Conservation (phyloP, 768 basidiomycete genomes). For the Crassisporium funariophilum region DNA sequence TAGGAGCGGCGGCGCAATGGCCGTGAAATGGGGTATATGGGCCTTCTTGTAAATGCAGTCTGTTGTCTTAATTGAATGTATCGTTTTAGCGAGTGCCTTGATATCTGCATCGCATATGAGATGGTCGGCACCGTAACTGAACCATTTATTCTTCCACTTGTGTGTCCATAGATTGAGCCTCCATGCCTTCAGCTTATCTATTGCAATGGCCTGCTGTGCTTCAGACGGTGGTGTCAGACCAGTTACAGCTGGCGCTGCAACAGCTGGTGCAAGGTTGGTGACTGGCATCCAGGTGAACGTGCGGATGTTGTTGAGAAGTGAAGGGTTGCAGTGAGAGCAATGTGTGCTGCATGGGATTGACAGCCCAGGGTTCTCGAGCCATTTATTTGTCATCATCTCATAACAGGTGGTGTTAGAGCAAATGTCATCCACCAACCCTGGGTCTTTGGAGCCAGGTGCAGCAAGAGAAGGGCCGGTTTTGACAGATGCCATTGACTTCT, state of each 20-base stretch:
- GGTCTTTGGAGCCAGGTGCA: slow-evolving; percentile 9
- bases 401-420: slow-evolving; percentile 4
- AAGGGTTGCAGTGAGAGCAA: slow-evolving; percentile 17
- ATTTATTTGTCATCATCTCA: slow-evolving; percentile 11
- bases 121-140: slow-evolving; percentile 7
- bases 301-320: background rate
- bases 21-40: slow-evolving; percentile 11
- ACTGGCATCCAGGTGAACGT: too few species aligned
- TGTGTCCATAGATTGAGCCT: slow-evolving; percentile 3
- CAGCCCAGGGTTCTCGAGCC: slow-evolving; percentile 16
- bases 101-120: slow-evolving; percentile 8
- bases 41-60: slow-evolving; percentile 5
- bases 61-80: background rate
- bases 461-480: background rate
- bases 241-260: too few species aligned
- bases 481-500: slow-evolving; percentile 13
- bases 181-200: slow-evolving; percentile 5
- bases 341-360: slow-evolving; percentile 6
- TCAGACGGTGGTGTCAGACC: background rate
- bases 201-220: background rate
- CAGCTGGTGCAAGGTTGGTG: too few species aligned
- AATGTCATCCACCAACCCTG: slow-evolving; percentile 8
- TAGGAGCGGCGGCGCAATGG: background rate
- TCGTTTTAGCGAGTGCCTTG: background rate
- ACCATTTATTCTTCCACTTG: slow-evolving; percentile 14